Base-by-base conservation (phyloP, 345 rosid genomes). In the Geranium brycei region DNA sequence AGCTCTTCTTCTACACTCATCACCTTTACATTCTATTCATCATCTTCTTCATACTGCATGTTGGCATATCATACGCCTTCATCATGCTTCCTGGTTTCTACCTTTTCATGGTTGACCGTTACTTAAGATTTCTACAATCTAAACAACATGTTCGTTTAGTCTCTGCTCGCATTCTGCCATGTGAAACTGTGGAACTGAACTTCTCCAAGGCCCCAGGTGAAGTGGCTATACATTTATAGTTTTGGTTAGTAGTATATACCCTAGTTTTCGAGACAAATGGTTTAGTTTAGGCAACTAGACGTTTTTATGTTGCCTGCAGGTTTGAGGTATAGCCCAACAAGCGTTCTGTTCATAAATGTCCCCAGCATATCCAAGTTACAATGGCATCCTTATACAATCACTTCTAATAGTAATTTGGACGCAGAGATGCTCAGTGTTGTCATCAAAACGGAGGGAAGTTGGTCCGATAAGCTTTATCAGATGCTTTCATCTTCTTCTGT, bases 361-460 rank as follows among this genome's bases (percentile, higher is more conserved):
- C 91, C 98, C 0, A 65, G 76, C 71, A 73, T 92, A 66, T 91
- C 96, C 4, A 87, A 71, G 78, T 62, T 85, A 59, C 95, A 92
- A 63, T 92, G 98, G 98, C 98, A 92, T 79, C 98, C 98, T 0
- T 92, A 86, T 64, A 87, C 95, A 3, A 65, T 92, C 10, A 76
- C 78, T 57, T 92, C 96, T 2, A 87, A 76, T 32, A 83, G 91
- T 71, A 83, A 77, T 62, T 72, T 87, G 67, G 96, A 92, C 23
- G 68, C 81, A 35, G 91, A 87, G 59, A 78, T 61, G 51, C 63
- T 92, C 1, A 92, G 95, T 73, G 76, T 92, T 40, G 74, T 82
- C 28, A 75, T 89, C 66, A 92, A 85, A 70, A 53, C 77, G 23
- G 96, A 83, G 77, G 95, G 95, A 60, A 81, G 74, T 61, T 92